phyloP scores from a whole-genome alignment of 2,329 filamentous ascomycete species.

The Aspergillus felis region DNA sequence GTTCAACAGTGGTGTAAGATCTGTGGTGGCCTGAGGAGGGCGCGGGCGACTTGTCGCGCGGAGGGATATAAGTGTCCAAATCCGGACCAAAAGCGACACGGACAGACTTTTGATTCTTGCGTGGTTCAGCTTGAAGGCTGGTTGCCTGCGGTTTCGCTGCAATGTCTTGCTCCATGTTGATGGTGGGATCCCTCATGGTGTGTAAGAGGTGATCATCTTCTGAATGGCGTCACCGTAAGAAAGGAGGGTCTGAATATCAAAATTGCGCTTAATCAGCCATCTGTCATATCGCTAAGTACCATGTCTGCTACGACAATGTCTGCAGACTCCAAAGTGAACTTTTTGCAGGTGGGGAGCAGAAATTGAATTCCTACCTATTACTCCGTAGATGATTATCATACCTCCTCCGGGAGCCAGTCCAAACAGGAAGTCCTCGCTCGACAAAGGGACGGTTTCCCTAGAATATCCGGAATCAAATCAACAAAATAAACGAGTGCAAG shows the following conservation, averaged over 20 bases:
- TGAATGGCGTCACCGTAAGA: constrained; percentile 8
- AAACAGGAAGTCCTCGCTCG: neutral
- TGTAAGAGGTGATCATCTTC: constrained; percentile 29
- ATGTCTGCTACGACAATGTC: neutral
- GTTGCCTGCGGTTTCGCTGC: constrained; percentile 21
- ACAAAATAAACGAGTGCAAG: neutral
- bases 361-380: neutral
- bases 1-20: constrained; percentile 33
- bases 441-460: neutral
- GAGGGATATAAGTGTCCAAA: constrained; percentile 34
- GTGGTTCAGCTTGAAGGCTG: constrained; percentile 29
- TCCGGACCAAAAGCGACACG: constrained; percentile 40
- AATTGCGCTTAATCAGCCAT: neutral
- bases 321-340: neutral
- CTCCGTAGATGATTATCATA: constrained; percentile 8
- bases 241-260: constrained; percentile 7
- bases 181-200: constrained; percentile 36
- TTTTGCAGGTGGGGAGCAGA: neutral
- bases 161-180: constrained; percentile 32
- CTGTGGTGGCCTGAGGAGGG: constrained; percentile 29
- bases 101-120: constrained; percentile 31
- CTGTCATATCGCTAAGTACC: neutral
- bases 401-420: constrained; percentile 14
- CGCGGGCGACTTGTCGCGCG: constrained; percentile 31
- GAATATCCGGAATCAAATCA: neutral